A percentile compares a stretch with the other conserved stretches of the same genome.
These are phyloP conservation scores for Lolium rigidum DNA, from an alignment of 176 grass and related monocot species.

Conservation along the genomic window DNA sequence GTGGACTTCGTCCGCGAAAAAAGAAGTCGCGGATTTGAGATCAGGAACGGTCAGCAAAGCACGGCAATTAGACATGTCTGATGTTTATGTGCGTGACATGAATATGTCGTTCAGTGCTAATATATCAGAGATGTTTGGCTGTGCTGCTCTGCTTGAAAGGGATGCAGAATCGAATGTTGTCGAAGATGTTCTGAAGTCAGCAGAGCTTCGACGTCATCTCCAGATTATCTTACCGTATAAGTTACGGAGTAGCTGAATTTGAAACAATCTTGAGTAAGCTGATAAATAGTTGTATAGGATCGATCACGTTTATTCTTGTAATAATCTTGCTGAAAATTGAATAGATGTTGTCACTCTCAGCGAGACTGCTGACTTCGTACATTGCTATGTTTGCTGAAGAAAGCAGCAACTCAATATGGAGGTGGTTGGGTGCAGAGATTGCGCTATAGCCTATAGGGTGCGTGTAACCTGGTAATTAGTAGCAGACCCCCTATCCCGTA, in stretches of 20 bases:
- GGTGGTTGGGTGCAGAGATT: background rate
- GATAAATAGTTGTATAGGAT: background rate
- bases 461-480: too few relatives aligned
- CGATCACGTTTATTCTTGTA: conserved; percentile 20
- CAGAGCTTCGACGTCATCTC: conserved; percentile 10
- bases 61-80: background rate
- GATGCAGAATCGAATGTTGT: too few relatives aligned
- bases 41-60: conserved; percentile 2
- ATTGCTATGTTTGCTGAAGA: conserved; percentile 12
- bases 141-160: too few relatives aligned
- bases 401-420: background rate
- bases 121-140: background rate
- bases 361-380: background rate
- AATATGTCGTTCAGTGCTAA: background rate
- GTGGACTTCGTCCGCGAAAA: conserved; percentile 38
- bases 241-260: background rate
- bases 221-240: background rate
- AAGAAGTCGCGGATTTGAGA: conserved; percentile 37
- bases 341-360: background rate
- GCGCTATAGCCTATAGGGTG: background rate
- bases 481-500: too few relatives aligned
- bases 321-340: conserved; percentile 9
- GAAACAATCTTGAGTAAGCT: conserved; percentile 30
- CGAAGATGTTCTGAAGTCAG: conserved; percentile 19
- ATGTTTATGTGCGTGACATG: background rate